Evolutionary conservation across 2,329 filamentous ascomycete species (phyloP), one percentile per base, ranked within the genome.

Genomic region (Aspergillus unguis): DNA sequence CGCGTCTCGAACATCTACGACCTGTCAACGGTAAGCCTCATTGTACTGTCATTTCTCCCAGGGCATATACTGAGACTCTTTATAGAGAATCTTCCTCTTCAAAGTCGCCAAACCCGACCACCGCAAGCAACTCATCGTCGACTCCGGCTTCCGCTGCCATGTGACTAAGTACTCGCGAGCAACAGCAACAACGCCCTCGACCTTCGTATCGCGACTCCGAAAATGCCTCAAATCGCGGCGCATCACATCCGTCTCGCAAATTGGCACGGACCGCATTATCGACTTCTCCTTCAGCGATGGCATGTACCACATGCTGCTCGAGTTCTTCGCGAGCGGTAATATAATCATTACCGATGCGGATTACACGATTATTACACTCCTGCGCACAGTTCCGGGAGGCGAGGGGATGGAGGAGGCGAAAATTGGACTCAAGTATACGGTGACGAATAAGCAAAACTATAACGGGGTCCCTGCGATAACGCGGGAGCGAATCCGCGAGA

Each of bases 271-370:
- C 70, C 83, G 94, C 48, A 88, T 99, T 56, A 86, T 99, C 48
- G 90, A 97, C 69, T 85, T 99, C 49, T 82, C 88, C 63, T 96
- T 99, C 69, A 95, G 89, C 62, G 91, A 97, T 76, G 94, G 94
- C 8, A 81, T 86, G 61, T 96, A 95, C 68, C 81, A 87, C 38
- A 72, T 99, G 25, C 96, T 90, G 68, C 77, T 99, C 28, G 94
- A 99, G 73, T 99, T 99, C 75, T 99, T 96, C 68, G 92, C 94
- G 1, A 88, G 89, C 48, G 94, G 94, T 42, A 99, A 99, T 68
- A 86, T 99, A 55, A 90, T 99, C 56, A 79, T 99, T 48, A 96
- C 94, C 2, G 91, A 97, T 67, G 81, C 80, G 46, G 86, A 95
- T 26, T 77, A 92, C 48, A 94, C 87, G 57, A 92, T 97, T 50